phyloP scores from a whole-genome alignment of 2,329 filamentous ascomycete species.

The Cladophialophora chaetospira region DNA sequence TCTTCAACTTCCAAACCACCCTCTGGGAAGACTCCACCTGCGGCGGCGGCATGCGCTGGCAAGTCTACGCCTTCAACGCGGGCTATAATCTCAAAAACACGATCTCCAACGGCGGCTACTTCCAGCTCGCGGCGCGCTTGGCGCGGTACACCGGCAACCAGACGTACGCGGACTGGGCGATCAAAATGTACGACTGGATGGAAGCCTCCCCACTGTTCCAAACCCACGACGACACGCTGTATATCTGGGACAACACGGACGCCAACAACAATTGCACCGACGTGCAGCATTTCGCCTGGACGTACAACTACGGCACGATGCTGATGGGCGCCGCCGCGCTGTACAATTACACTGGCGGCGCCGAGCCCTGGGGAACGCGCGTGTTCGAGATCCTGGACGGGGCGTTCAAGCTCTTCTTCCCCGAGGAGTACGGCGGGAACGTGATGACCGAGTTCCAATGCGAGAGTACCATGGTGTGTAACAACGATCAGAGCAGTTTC shows the following conservation, averaged over 20 bases:
- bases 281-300: conserved; percentile 64
- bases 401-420: conserved; percentile 54
- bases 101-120: conserved; percentile 56
- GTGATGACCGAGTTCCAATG: conserved; percentile 69
- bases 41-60: conserved; percentile 76
- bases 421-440: conserved; percentile 46
- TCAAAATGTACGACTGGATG: conserved; percentile 53
- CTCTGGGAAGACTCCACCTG: conserved; percentile 70
- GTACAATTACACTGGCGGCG: conserved; percentile 64
- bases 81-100: conserved; percentile 56
- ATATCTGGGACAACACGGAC: conserved; percentile 64
- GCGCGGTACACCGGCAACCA: conserved; percentile 44
- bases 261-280: conserved; percentile 61
- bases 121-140: conserved; percentile 50
- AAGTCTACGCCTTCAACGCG: conserved; percentile 64
- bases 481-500: conserved; percentile 71
- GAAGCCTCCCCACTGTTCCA: conserved; percentile 54
- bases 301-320: conserved; percentile 65
- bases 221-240: conserved; percentile 53
- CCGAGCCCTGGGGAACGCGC: conserved; percentile 57
- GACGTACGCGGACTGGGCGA: conserved; percentile 44
- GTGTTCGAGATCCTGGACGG: conserved; percentile 59
- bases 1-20: conserved; percentile 72
- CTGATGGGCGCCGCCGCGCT: conserved; percentile 65
- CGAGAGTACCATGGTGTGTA: conserved; percentile 63